phyloP scores from a whole-genome alignment of 1,284 basidiomycete species.

The Pholiota adiposa region DNA sequence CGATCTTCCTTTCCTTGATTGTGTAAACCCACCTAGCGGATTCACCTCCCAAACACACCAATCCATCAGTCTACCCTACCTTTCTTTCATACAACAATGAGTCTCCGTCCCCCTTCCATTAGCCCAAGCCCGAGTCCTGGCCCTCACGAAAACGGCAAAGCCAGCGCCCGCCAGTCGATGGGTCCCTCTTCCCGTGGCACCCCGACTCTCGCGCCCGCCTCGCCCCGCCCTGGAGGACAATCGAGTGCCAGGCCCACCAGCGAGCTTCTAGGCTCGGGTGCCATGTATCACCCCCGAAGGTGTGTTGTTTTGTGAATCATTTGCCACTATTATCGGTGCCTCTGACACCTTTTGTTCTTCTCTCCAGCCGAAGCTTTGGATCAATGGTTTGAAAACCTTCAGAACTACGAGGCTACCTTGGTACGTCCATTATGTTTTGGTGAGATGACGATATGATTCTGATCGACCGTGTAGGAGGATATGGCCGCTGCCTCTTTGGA shows the following conservation, averaged over 20 bases:
- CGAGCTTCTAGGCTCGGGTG: slow-evolving; percentile 71
- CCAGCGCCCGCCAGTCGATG: slow-evolving; percentile 71
- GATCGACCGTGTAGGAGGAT: slow-evolving; percentile 70
- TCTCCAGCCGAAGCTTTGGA: slow-evolving; percentile 91
- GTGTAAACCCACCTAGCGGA: not conserved
- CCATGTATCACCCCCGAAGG: slow-evolving; percentile 89
- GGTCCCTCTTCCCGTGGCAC: slow-evolving; percentile 69
- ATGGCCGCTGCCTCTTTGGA: slow-evolving; percentile 99
- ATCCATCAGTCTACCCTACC: not conserved
- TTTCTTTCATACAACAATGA: slow-evolving; percentile 46
- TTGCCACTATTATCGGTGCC: too few species aligned
- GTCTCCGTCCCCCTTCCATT: slow-evolving; percentile 69
- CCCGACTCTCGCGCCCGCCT: slow-evolving; percentile 65
- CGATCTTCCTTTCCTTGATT: slow-evolving; percentile 4
- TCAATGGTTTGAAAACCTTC: slow-evolving; percentile 99
- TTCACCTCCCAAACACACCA: not conserved
- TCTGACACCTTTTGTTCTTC: not conserved
- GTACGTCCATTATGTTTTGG: slow-evolving; percentile 39
- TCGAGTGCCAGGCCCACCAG: slow-evolving; percentile 74
- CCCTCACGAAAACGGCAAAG: slow-evolving; percentile 60
- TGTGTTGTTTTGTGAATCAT: slow-evolving; percentile 33
- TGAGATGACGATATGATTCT: slow-evolving; percentile 9
- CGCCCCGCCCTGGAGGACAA: slow-evolving; percentile 71
- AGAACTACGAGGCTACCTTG: slow-evolving; percentile 96
- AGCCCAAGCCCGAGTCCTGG: slow-evolving; percentile 74